phyloP scores from a whole-genome alignment of 2,329 filamentous ascomycete species.

The Cladosporium halotolerans region DNA sequence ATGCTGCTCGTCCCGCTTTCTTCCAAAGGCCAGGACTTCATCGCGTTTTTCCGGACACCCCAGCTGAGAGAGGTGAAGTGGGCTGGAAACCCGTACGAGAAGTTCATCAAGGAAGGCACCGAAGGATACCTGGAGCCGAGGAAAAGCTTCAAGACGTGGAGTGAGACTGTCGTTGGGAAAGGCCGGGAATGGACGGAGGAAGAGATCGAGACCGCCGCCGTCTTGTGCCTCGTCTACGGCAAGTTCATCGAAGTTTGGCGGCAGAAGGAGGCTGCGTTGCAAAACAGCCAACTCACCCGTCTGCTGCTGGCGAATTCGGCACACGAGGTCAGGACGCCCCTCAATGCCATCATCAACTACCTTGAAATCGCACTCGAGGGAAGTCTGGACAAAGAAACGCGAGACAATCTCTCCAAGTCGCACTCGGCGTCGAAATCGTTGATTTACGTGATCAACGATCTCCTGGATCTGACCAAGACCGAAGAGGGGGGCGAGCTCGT shows the following conservation, averaged over 20 bases:
- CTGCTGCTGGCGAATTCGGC: conserved; percentile 80
- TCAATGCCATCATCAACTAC: conserved; percentile 94
- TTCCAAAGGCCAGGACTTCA: conserved; percentile 71
- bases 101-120: conserved; percentile 65
- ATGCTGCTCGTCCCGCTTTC: conserved; percentile 77
- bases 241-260: conserved; percentile 90
- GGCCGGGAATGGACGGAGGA: conserved; percentile 85
- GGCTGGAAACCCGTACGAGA: conserved; percentile 84
- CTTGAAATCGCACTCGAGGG: conserved; percentile 86
- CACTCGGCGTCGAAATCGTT: conserved; percentile 88
- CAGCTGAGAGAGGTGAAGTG: conserved; percentile 73
- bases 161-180: conserved; percentile 72
- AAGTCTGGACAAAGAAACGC: conserved; percentile 68
- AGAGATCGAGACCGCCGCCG: conserved; percentile 80
- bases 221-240: conserved; percentile 81
- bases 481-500: conserved; percentile 74
- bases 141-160: conserved; percentile 74
- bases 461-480: conserved; percentile 80
- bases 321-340: conserved; percentile 81
- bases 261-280: conserved; percentile 77
- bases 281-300: conserved; percentile 73
- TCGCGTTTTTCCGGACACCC: conserved; percentile 79
- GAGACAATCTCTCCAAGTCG: conserved; percentile 76
- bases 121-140: conserved; percentile 69
- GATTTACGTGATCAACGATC: conserved; percentile 89